Conservation (phyloP, 768 basidiomycete genomes). For the Lentinula edodes region DNA sequence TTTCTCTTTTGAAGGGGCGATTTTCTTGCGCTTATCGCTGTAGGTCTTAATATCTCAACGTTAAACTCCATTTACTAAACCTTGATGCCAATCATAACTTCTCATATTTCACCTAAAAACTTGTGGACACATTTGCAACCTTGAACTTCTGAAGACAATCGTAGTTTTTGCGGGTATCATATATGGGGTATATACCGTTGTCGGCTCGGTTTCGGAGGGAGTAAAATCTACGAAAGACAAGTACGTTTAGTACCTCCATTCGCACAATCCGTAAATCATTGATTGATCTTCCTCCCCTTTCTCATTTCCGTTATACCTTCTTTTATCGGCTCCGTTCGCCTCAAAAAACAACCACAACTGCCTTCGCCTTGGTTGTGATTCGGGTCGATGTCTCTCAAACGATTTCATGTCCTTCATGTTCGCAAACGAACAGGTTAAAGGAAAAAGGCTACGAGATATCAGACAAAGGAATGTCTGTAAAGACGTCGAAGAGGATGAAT, state of each 20-base stretch:
- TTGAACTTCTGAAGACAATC: slow-evolving; percentile 32
- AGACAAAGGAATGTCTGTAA: slow-evolving; percentile 56
- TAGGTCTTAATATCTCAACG: slow-evolving; percentile 17
- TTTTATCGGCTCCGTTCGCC: too few species aligned
- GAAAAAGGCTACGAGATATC: slow-evolving; percentile 53
- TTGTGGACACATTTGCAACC: not conserved
- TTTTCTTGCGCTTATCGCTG: slow-evolving; percentile 33
- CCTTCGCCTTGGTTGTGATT: too few species aligned
- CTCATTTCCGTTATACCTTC: too few species aligned
- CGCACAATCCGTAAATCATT: not conserved
- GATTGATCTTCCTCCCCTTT: too few species aligned
- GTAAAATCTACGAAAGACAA: slow-evolving; percentile 47
- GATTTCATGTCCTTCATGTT: too few species aligned
- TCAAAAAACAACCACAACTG: too few species aligned
- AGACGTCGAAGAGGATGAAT: slow-evolving; percentile 54
- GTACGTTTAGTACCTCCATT: slow-evolving; percentile 28
- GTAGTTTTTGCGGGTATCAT: slow-evolving; percentile 40
- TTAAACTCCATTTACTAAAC: not conserved
- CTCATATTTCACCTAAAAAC: not conserved
- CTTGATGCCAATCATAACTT: not conserved
- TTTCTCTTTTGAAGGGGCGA: slow-evolving; percentile 28
- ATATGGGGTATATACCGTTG: slow-evolving; percentile 33
- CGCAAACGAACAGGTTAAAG: slow-evolving; percentile 38
- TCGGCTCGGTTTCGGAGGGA: slow-evolving; percentile 33
- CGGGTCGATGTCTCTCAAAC: too few species aligned